These are phyloP conservation scores for Mucor sp. DNA, from an alignment of 371 early-diverging fungal species.

Conservation along the genomic window DNA sequence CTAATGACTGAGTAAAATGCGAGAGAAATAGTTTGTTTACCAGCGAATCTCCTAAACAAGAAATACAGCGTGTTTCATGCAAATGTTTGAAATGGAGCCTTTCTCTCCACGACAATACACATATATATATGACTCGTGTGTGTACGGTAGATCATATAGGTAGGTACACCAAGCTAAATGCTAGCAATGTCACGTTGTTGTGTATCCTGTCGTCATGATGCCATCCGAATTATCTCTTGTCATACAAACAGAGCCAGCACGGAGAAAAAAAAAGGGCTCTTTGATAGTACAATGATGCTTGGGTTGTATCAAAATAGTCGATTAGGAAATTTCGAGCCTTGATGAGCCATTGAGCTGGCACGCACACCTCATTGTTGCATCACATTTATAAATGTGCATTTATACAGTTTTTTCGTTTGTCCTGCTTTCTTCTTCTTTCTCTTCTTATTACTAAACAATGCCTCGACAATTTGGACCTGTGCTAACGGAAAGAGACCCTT, in stretches of 20 bases:
- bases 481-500: conserved; percentile 11
- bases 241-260: background rate
- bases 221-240: background rate
- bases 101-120: too few species aligned
- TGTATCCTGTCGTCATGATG: background rate
- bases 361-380: background rate
- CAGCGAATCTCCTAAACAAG: background rate
- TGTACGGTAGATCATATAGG: background rate
- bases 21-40: background rate
- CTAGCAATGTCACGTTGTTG: background rate
- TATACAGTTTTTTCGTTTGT: background rate
- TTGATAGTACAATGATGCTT: background rate
- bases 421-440: background rate
- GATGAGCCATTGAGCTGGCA: too few species aligned
- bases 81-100: background rate
- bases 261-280: background rate
- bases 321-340: background rate
- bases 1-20: background rate
- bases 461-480: conserved; percentile 15
- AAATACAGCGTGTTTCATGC: background rate
- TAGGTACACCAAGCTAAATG: background rate
- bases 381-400: background rate
- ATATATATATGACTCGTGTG: background rate
- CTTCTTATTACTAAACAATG: conserved; percentile 2
- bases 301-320: background rate